These are phyloP conservation scores for Colletotrichum scovillei DNA, from an alignment of 2,329 filamentous ascomycete genomes.

Conservation along the genomic window DNA sequence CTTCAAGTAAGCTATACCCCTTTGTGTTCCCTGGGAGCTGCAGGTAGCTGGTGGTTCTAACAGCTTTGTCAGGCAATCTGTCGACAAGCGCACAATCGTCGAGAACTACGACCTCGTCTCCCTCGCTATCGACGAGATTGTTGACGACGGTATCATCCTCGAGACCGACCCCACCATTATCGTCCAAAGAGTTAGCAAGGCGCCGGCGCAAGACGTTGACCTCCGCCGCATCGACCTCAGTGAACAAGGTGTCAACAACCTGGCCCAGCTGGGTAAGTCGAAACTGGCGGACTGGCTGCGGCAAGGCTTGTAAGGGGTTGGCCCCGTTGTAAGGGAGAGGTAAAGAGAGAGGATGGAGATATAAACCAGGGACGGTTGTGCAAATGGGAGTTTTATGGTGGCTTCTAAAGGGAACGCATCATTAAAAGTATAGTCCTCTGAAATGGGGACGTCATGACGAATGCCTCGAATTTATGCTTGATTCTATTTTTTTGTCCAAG, in stretches of 20 bases:
- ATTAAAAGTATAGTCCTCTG: conserved; percentile 34
- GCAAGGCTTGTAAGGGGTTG: conserved; percentile 73
- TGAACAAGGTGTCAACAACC: conserved; percentile 93
- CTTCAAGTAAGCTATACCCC: conserved; percentile 80
- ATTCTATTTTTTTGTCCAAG: conserved; percentile 16
- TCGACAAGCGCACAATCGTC: conserved; percentile 96
- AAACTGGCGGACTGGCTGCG: conserved; percentile 92
- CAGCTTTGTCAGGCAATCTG: conserved; percentile 78
- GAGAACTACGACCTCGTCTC: conserved; percentile 96
- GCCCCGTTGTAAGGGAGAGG: background rate
- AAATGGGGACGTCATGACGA: conserved; percentile 32
- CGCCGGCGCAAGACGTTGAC: conserved; percentile 90
- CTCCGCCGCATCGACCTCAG: conserved; percentile 95
- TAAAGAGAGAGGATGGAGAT: background rate
- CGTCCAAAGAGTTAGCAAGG: conserved; percentile 90
- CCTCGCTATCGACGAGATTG: conserved; percentile 93
- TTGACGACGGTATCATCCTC: conserved; percentile 95
- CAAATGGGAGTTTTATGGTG: conserved; percentile 36
- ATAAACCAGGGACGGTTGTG: conserved; percentile 8
- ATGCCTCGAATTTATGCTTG: conserved; percentile 36
- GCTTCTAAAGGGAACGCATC: conserved; percentile 35
- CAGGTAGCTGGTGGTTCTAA: background rate
- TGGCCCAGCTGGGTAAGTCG: conserved; percentile 92
- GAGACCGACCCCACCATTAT: conserved; percentile 97
- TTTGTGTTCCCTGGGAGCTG: background rate